Percentiles rank a stretch among this genome's conserved stretches.
phyloP scores from a whole-genome alignment of 345 rosid species.

The Dovyalis caffra region DNA sequence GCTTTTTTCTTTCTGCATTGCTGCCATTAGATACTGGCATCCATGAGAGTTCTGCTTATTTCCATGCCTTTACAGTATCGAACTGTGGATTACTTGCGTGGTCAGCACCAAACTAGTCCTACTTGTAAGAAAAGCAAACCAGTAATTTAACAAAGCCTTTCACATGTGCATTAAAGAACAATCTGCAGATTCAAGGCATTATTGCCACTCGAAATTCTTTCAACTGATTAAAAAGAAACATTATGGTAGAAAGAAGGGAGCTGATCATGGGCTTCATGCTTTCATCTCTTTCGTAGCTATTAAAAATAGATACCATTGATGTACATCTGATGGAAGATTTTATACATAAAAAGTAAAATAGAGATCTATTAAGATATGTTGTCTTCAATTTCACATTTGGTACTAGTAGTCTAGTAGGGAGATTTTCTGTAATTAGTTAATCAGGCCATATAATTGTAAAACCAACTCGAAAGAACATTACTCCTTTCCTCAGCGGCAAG shows the following conservation, averaged over 20 bases:
- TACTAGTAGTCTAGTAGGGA: too few relatives aligned
- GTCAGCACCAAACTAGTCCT: slow-evolving; percentile 3
- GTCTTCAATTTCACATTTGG: too few relatives aligned
- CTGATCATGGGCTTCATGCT: slow-evolving; percentile 13
- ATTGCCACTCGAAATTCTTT: slow-evolving; percentile 11
- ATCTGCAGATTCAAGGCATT: slow-evolving; percentile 10
- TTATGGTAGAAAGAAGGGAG: background rate
- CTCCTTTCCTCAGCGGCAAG: background rate
- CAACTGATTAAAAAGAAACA: background rate
- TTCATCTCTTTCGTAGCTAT: background rate
- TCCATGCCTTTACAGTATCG: slow-evolving; percentile 36
- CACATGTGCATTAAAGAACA: slow-evolving; percentile 41
- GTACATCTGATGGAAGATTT: background rate
- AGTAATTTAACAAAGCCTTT: slow-evolving; percentile 11
- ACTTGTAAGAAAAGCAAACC: slow-evolving; percentile 3
- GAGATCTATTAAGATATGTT: background rate
- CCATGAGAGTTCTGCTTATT: slow-evolving; percentile 29
- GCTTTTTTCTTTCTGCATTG: background rate
- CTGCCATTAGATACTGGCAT: slow-evolving; percentile 6
- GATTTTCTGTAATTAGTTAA: too few relatives aligned
- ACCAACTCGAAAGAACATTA: background rate
- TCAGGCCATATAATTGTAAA: background rate
- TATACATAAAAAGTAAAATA: background rate
- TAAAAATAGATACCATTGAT: too few relatives aligned
- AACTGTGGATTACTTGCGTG: background rate